Conservation (phyloP, 2,329 filamentous ascomycete species). For the Akanthomyces uredinophilus region DNA sequence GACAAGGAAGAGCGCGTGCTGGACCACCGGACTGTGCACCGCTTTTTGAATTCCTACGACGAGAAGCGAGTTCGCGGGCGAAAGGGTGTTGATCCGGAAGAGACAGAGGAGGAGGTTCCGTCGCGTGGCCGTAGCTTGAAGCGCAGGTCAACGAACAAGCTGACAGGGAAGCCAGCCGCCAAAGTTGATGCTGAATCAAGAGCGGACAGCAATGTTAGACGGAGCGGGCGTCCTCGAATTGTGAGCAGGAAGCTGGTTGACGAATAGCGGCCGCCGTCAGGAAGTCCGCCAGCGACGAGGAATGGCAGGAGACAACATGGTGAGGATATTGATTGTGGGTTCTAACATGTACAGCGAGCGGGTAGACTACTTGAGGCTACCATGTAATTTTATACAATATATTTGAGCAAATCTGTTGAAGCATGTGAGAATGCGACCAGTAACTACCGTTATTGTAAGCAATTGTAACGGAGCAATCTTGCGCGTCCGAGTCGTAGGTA, state of each 20-base stretch:
- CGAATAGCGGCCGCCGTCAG: background rate
- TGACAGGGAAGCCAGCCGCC: conserved; percentile 1
- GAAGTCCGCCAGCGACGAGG: background rate
- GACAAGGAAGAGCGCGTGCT: conserved; percentile 70
- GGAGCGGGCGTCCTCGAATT: conserved; percentile 11
- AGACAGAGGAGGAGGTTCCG: conserved; percentile 20
- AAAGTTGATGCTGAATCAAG: background rate
- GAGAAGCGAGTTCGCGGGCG: conserved; percentile 52
- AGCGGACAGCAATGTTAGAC: background rate
- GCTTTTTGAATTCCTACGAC: conserved; percentile 69
- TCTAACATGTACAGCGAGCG: conserved; percentile 10
- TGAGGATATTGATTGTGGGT: background rate
- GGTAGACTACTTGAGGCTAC: background rate
- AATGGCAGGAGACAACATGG: background rate
- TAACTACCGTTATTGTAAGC: background rate
- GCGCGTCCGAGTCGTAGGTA: background rate
- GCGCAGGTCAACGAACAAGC: conserved; percentile 19
- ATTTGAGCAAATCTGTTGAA: background rate
- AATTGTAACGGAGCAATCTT: too few relatives aligned
- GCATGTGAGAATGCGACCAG: background rate
- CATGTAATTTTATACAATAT: background rate
- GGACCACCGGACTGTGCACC: conserved; percentile 82
- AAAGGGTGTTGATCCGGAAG: conserved; percentile 27
- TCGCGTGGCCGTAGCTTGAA: conserved; percentile 24
- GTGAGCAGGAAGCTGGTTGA: conserved; percentile 7